These are phyloP conservation scores for Cyclospora cayetanensis DNA, from an alignment of 169 alveolate species.

Conservation along the genomic window DNA sequence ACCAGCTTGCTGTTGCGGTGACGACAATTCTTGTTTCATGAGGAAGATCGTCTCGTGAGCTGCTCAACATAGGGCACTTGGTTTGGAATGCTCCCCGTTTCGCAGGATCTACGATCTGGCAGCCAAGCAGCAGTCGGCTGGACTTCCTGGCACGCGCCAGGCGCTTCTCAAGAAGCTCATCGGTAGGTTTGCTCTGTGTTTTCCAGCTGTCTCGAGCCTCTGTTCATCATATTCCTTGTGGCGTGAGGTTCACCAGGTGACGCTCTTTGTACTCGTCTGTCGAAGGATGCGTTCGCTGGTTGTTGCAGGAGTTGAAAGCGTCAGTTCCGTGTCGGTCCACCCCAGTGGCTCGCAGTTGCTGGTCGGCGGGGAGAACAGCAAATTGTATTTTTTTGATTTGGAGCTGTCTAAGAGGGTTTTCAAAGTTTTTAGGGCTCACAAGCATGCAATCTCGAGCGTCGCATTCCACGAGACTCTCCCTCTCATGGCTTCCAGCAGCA, in stretches of 20 bases:
- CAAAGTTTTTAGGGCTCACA: constrained; percentile 69
- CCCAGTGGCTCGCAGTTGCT: constrained; percentile 65
- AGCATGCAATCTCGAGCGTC: constrained; percentile 11
- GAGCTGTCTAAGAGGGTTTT: constrained; percentile 65
- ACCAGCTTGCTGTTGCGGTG: no score
- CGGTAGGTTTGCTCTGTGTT: background rate
- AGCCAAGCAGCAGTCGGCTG: background rate
- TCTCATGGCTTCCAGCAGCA: constrained; percentile 37
- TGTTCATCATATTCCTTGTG: background rate
- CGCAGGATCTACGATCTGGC: constrained; percentile 25
- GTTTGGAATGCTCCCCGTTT: no score
- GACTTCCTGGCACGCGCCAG: background rate
- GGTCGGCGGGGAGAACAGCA: constrained; percentile 59
- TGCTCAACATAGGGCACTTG: no score
- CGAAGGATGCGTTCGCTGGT: background rate
- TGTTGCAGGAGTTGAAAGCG: constrained; percentile 49
- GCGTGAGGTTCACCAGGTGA: background rate
- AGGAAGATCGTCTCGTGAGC: no score
- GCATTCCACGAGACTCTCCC: constrained; percentile 33
- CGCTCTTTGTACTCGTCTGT: background rate
- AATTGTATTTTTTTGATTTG: constrained; percentile 60
- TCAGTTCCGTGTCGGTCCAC: constrained; percentile 64
- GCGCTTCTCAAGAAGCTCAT: constrained; percentile 3
- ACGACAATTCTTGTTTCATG: no score
- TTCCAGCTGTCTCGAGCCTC: background rate